Evolutionary conservation across 2,329 filamentous ascomycete genomes (phyloP), one percentile per base, ranked within the genome.

Genomic region (Fusarium protoensiforme): DNA sequence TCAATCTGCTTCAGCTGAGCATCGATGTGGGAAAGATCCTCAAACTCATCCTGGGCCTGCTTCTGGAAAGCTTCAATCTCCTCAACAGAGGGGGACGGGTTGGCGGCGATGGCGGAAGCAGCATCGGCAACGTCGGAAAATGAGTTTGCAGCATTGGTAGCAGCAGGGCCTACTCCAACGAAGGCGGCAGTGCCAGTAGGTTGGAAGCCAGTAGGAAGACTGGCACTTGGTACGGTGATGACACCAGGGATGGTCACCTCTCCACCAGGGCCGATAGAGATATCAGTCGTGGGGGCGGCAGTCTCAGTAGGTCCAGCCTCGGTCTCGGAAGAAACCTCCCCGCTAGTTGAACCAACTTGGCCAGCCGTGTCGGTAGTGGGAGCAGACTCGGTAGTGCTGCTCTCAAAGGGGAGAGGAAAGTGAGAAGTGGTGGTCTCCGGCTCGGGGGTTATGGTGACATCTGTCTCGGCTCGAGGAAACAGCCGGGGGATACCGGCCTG

Each of bases 81-180:
- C 1, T 65, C 65, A 6, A n/a, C 46, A 4, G 65, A 68, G 2
- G 65, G 61, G 14, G 65, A 56, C 13, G 65, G 65, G 20, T 65
- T 68, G 56, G 56, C 56, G 27, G 65, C 65, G 35, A 68, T 64
- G 22, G 61, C 48, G 3, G 65, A 68, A 31, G 65, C 65, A 9
- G 65, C 61, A 48, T n/a, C n/a, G 13, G 61, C 65, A 14, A 68
- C 24, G 18, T 48, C 38, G 4, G 61, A 39, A 24, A 68, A 68
- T 2, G 65, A 68, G 20, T 31, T 53, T 1, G 13, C 31, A 5
- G 65, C 65, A 5, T 31, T 56, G 2, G 65, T 56, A 9, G 65
- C 65, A 24, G 46, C 36, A n/a, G 61, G 4, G 18, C n/a, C 31
- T 7, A 67, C 36, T 16, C 35, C 65, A 11, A 54, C 29, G 14